These are phyloP conservation scores for Chrysoporthe cubensis DNA, from an alignment of 2,329 filamentous ascomycete genomes.

Conservation along the genomic window DNA sequence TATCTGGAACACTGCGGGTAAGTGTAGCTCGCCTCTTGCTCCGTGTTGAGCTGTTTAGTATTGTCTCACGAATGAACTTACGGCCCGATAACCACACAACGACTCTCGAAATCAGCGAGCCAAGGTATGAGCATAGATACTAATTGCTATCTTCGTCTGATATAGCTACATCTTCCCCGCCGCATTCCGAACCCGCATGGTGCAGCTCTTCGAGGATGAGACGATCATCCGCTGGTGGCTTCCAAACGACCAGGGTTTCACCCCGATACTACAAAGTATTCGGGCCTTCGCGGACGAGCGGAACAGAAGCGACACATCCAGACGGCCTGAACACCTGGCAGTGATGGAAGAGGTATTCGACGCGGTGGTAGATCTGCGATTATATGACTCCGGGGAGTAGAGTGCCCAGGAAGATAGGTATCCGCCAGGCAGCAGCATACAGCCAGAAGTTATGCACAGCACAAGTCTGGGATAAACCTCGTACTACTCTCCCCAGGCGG, in stretches of 20 bases:
- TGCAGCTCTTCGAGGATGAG: constrained; percentile 72
- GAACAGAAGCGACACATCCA: constrained; percentile 60
- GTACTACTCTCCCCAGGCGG: background rate
- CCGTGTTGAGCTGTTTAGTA: background rate
- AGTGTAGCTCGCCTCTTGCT: constrained; percentile 40
- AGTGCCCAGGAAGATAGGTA: background rate
- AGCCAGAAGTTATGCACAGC: constrained; percentile 11
- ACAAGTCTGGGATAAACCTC: background rate
- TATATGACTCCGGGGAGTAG: constrained; percentile 33
- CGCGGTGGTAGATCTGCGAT: constrained; percentile 38
- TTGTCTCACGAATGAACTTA: background rate
- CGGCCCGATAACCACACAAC: background rate
- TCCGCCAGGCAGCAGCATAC: constrained; percentile 2
- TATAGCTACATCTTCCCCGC: constrained; percentile 81
- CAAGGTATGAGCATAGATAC: background rate
- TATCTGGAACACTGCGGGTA: constrained; percentile 79
- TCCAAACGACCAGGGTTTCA: constrained; percentile 77
- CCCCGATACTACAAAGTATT: constrained; percentile 73
- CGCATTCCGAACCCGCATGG: constrained; percentile 74
- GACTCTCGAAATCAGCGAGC: constrained; percentile 1
- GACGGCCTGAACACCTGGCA: constrained; percentile 70
- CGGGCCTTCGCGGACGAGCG: constrained; percentile 82
- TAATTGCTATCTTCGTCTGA: constrained; percentile 11
- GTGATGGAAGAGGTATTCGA: constrained; percentile 77
- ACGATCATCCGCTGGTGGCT: constrained; percentile 87